Evolutionary conservation across 345 rosid species (phyloP).

Genomic region (Salix caprea): DNA sequence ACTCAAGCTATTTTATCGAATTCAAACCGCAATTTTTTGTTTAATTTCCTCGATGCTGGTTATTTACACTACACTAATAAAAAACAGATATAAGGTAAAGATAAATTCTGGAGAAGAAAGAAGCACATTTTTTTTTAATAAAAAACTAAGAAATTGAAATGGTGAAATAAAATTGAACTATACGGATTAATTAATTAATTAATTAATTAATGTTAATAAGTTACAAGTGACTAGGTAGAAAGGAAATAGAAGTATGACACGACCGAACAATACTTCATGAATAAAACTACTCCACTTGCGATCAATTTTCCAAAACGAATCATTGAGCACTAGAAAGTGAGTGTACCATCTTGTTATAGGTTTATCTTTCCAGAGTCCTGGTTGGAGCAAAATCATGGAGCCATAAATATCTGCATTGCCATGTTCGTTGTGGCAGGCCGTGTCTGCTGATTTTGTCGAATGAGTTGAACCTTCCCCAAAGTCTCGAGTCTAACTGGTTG

Average conservation of each 20-base stretch:
- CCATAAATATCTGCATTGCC: not conserved
- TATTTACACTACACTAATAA: too few species aligned
- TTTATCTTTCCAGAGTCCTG: not conserved
- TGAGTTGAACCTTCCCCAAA: not conserved
- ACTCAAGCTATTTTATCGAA: too few species aligned
- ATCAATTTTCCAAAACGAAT: constrained; percentile 4
- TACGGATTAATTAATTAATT: too few species aligned
- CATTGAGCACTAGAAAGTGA: not conserved
- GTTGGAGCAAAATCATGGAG: not conserved
- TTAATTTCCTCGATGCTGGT: too few species aligned
- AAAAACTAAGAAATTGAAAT: too few species aligned
- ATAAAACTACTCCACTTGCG: not conserved
- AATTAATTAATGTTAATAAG: too few species aligned
- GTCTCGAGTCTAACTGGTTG: not conserved
- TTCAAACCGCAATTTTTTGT: too few species aligned
- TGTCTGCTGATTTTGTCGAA: constrained; percentile 1
- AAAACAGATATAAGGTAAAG: too few species aligned
- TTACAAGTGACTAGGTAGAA: too few species aligned
- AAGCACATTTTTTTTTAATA: too few species aligned
- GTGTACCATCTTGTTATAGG: not conserved
- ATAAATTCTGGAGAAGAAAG: too few species aligned
- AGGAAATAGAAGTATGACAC: not conserved
- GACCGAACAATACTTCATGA: not conserved
- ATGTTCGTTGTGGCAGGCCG: not conserved
- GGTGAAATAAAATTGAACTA: too few species aligned